phyloP scores from a whole-genome alignment of 108 stramenopile species.

The Cyclotella atomus region DNA sequence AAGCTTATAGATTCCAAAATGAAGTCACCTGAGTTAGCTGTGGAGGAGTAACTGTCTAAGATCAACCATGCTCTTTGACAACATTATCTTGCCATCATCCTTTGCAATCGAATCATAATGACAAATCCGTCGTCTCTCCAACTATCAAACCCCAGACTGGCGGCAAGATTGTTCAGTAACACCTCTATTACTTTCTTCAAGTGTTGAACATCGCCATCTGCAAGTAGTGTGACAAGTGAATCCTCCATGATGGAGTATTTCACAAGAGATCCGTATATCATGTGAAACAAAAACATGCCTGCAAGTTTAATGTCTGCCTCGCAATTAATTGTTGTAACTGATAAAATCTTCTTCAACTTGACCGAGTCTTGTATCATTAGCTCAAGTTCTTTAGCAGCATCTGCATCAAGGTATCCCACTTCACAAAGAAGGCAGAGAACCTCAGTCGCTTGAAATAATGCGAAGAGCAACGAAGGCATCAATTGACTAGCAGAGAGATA shows the following conservation, averaged over 20 bases:
- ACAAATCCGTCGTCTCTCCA: slow-evolving; percentile 14
- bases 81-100: background rate
- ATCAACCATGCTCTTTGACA: too few species aligned
- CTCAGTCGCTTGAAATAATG: slow-evolving; percentile 20
- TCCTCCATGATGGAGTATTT: slow-evolving; percentile 12
- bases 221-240: slow-evolving; percentile 6
- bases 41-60: too few species aligned
- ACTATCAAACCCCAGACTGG: background rate
- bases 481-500: slow-evolving; percentile 5
- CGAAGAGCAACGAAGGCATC: slow-evolving; percentile 4
- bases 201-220: background rate
- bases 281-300: slow-evolving; percentile 18
- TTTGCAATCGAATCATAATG: slow-evolving; percentile 14
- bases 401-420: slow-evolving; percentile 21
- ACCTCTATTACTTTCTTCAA: background rate
- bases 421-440: slow-evolving; percentile 27
- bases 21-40: too few species aligned
- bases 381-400: background rate
- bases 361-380: background rate
- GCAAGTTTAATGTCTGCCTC: background rate
- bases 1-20: background rate
- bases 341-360: background rate
- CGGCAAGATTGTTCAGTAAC: background rate
- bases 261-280: slow-evolving; percentile 34
- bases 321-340: background rate